These are phyloP conservation scores for Phaeoacremonium minimum DNA, from an alignment of 2,329 filamentous ascomycete genomes.

Conservation along the genomic window DNA sequence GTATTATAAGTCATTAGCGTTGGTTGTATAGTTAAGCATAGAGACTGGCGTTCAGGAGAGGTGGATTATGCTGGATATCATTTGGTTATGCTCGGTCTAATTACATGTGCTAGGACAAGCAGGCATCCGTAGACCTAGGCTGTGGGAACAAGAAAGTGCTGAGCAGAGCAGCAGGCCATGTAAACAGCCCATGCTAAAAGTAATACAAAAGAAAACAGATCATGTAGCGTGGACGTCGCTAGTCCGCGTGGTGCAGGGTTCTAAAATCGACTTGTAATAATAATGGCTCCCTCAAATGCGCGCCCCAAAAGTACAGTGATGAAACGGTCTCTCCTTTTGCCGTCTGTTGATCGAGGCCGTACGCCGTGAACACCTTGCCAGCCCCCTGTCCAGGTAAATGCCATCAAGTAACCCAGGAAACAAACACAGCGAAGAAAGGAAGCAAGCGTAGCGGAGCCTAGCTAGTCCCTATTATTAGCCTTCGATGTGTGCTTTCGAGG, in stretches of 20 bases:
- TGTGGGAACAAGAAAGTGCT: too few species aligned
- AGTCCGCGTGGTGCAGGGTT: too few species aligned
- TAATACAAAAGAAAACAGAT: constrained; percentile 8
- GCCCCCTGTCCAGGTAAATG: constrained; percentile 28
- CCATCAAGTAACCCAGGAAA: constrained; percentile 22
- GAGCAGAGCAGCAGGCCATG: not conserved
- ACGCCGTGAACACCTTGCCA: constrained; percentile 40
- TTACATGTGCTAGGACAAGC: constrained; percentile 16
- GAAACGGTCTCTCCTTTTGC: not conserved
- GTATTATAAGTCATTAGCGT: too few species aligned
- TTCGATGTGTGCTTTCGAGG: constrained; percentile 77
- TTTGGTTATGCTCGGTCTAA: constrained; percentile 14
- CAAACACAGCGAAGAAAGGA: constrained; percentile 15
- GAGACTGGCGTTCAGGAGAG: too few species aligned
- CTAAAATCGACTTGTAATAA: too few species aligned
- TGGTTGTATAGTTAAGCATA: too few species aligned
- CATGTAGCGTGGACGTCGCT: too few species aligned
- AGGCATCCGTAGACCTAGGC: not conserved
- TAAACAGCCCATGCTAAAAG: not conserved
- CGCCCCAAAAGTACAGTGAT: not conserved
- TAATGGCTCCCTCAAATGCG: too few species aligned
- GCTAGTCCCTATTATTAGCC: constrained; percentile 42
- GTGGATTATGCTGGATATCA: not conserved
- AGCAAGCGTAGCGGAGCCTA: too few species aligned
- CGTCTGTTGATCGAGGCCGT: constrained; percentile 21